A percentile compares a stretch with the other conserved stretches of the same genome.
These are phyloP conservation scores for Mucor circinelloides DNA, from an alignment of 371 early-diverging fungal species.

Conservation along the genomic window DNA sequence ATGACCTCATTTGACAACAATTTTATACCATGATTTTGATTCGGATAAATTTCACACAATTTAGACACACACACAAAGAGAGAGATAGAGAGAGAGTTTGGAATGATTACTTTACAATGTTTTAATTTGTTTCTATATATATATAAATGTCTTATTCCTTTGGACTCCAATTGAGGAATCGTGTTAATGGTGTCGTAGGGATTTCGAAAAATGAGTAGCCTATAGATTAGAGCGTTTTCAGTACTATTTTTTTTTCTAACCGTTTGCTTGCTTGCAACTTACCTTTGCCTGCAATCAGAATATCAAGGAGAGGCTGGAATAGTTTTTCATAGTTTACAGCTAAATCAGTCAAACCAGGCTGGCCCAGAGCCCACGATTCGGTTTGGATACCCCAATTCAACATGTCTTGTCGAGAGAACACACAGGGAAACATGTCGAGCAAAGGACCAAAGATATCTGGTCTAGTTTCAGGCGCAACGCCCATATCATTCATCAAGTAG, in stretches of 20 bases:
- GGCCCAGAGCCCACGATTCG: constrained; percentile 23
- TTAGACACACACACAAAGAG: not conserved
- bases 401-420: constrained; percentile 42
- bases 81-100: not conserved
- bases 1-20: constrained; percentile 24
- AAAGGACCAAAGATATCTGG: constrained; percentile 44
- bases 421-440: constrained; percentile 39
- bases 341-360: constrained; percentile 17
- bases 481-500: constrained; percentile 42
- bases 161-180: constrained; percentile 46
- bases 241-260: not conserved
- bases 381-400: constrained; percentile 30
- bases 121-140: not conserved
- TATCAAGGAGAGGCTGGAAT: constrained; percentile 42
- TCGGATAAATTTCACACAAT: not conserved
- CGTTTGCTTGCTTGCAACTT: constrained; percentile 4
- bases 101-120: not conserved
- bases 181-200: constrained; percentile 44
- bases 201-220: constrained; percentile 53
- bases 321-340: constrained; percentile 30
- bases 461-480: constrained; percentile 28
- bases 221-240: constrained; percentile 9
- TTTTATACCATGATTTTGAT: not conserved
- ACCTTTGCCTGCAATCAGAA: constrained; percentile 46
- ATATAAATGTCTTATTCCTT: constrained; percentile 20